A percentile compares a stretch with the other conserved stretches of the same genome.
phyloP scores from a whole-genome alignment of 192 early-diverging fungal genomes.

The Diversispora epigaea region DNA sequence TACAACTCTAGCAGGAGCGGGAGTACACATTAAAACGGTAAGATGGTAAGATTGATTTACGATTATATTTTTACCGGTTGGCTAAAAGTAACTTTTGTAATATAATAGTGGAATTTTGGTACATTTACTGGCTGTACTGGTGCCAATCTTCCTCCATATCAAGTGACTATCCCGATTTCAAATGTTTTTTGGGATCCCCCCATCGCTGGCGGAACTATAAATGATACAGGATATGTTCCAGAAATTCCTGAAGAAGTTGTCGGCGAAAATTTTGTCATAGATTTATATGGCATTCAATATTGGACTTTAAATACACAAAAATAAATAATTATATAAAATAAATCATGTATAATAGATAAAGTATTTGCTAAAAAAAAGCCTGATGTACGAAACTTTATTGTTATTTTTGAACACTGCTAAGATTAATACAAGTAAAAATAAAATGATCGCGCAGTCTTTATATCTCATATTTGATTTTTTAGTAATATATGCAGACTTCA shows the following conservation, averaged over 20 bases:
- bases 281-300: background rate
- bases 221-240: slow-evolving; percentile 15
- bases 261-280: background rate
- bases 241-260: background rate
- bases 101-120: slow-evolving; percentile 20
- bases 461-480: too few relatives aligned
- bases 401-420: too few relatives aligned
- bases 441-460: too few relatives aligned
- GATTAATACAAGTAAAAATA: too few relatives aligned
- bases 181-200: slow-evolving; percentile 24
- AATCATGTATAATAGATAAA: too few relatives aligned
- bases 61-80: too few relatives aligned
- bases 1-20: slow-evolving; percentile 5
- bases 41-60: too few relatives aligned
- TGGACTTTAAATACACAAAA: background rate
- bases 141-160: background rate
- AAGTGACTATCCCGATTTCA: background rate
- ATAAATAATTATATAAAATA: too few relatives aligned
- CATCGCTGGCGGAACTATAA: background rate
- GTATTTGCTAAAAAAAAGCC: too few relatives aligned
- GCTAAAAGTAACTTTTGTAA: background rate
- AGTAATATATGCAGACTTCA: too few relatives aligned
- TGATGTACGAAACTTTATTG: too few relatives aligned
- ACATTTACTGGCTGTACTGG: slow-evolving; percentile 10
- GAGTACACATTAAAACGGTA: too few relatives aligned